phyloP scores from a whole-genome alignment of 306 rosid genomes.

The Casuarina cunninghamiana region DNA sequence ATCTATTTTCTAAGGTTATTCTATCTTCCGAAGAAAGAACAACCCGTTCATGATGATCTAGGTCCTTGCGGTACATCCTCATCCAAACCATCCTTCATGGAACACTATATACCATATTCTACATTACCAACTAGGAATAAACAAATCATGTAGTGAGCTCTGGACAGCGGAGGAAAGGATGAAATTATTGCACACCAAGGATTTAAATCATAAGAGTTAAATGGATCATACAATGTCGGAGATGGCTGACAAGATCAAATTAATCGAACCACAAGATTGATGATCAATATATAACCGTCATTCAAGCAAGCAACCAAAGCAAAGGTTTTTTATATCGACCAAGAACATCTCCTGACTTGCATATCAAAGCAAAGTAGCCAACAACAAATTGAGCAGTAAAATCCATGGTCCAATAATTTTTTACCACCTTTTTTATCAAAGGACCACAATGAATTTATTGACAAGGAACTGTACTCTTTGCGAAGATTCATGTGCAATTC shows the following conservation, averaged over 20 bases:
- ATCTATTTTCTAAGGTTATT: not conserved
- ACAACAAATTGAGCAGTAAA: no score
- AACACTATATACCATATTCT: not conserved
- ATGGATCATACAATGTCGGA: not conserved
- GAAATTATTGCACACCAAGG: not conserved
- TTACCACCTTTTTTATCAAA: not conserved
- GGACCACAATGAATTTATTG: not conserved
- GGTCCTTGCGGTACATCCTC: not conserved
- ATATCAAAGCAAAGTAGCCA: not conserved
- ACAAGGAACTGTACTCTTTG: not conserved
- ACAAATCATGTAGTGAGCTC: not conserved
- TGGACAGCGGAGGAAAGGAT: not conserved
- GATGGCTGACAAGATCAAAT: not conserved
- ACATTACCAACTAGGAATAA: constrained; percentile 1
- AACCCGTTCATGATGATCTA: not conserved
- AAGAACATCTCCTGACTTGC: not conserved
- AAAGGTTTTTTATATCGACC: not conserved
- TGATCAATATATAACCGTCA: not conserved
- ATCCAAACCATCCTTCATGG: not conserved
- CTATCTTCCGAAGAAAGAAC: not conserved
- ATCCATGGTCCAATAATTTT: not conserved
- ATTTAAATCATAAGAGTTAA: not conserved
- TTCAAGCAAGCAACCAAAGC: not conserved
- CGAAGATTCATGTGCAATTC: not conserved
- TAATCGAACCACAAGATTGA: not conserved